Base-by-base conservation (phyloP, 352 stramenopile species). In the Globisporangium parvum region DNA sequence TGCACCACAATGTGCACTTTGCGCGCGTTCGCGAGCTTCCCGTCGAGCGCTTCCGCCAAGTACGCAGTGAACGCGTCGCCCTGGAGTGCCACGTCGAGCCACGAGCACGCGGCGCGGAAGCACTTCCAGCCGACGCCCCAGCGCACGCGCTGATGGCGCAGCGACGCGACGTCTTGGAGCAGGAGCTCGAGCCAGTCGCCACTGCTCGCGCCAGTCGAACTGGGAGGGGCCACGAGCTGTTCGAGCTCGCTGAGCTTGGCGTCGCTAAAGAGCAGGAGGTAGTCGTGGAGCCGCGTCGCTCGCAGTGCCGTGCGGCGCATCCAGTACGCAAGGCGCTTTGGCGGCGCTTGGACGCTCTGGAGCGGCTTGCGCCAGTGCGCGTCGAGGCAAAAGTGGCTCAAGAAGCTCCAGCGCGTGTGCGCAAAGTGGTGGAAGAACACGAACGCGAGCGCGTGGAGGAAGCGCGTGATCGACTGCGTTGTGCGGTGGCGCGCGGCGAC, bases 81-180 rank as follows among this genome's bases (percentile, higher is more conserved):
- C 12, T 59, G 39, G 40, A 82, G 45, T 6, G 47, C 39, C 4
- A 91, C 54, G 20, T 91, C 56, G 50, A 90, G 60, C 76, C 73
- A 89, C 44, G 67, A 65, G 24, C 73, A 87, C 3, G 73, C 70
- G 2, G 67, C 65, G 1, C 72, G 77, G 57, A 92, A 88, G 51
- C 77, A 89, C 26, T 77, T 68, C 82, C 82, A 92, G 10, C 77
- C 77, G n/a, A 72, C 58, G 1, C 63, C 55, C 82, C 82, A 92
- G 23, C 59, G 57, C 40, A 46, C 42, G 9, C 66, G 79, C 31
- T 54, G 51, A 6, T 56, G 42, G 1, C 67, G 55, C 33, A 78
- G 67, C 9, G 45, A 51, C 5, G 57, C 18, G 9, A 88, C 37
- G 23, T 72, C 75, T 11, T 40, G 50, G 42, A 80, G 65, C 26